Percentiles rank a stretch among this genome's conserved stretches.
These are phyloP conservation scores for Trypanosomatidae sp. DNA, from an alignment of 208 protist species.

Conservation along the genomic window DNA sequence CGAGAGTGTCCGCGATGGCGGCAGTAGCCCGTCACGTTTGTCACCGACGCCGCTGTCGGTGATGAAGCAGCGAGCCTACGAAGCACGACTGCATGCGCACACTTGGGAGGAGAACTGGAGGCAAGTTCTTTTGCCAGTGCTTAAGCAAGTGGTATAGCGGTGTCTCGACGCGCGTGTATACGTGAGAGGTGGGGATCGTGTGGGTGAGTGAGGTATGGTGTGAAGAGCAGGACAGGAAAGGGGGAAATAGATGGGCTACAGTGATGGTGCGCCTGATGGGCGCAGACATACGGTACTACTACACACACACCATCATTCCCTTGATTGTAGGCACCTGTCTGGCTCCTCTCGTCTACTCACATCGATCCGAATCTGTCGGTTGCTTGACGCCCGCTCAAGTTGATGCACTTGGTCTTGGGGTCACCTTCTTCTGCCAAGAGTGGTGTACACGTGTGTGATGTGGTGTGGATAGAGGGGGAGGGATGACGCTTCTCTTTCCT, in stretches of 20 bases:
- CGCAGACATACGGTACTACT: background rate
- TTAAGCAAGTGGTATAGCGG: conserved; percentile 34
- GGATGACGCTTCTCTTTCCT: background rate
- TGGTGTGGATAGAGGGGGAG: background rate
- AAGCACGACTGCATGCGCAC: conserved; percentile 20
- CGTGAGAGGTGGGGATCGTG: too few relatives aligned
- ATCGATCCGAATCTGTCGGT: background rate
- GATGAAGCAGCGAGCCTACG: conserved; percentile 30
- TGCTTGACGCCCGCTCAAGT: background rate
- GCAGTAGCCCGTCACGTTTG: background rate
- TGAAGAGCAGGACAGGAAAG: background rate
- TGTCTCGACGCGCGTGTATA: background rate
- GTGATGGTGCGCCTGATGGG: background rate
- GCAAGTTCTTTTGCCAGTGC: conserved; percentile 36
- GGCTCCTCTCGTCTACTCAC: background rate
- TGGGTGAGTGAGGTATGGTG: background rate
- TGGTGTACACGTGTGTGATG: background rate
- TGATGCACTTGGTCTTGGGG: background rate
- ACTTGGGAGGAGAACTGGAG: conserved; percentile 79
- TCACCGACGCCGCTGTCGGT: conserved; percentile 21
- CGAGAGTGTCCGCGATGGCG: conserved; percentile 2
- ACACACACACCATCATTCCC: background rate
- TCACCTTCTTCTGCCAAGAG: background rate
- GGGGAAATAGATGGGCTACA: background rate
- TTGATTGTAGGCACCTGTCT: background rate